Evolutionary conservation across 108 stramenopile genomes (phyloP).

Genomic region (Cyclotella atomus): DNA sequence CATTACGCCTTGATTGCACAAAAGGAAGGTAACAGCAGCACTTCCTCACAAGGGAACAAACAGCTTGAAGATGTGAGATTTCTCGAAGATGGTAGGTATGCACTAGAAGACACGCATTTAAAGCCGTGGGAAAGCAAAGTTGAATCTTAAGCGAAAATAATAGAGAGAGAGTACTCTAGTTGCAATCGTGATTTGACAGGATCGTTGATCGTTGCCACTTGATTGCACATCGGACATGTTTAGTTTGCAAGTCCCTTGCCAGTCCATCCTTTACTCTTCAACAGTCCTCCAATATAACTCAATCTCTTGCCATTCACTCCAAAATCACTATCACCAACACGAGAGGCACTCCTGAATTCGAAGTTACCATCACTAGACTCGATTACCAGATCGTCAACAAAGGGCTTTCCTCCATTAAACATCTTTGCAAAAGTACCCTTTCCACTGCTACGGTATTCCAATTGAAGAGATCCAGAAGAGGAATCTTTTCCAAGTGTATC

Average conservation of each 20-base stretch:
- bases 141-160: conserved; percentile 7
- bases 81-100: conserved; percentile 63
- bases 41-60: neutral
- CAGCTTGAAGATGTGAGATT: conserved; percentile 66
- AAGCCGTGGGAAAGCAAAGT: conserved; percentile 71
- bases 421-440: conserved; percentile 83
- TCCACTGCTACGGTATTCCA: conserved; percentile 77
- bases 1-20: conserved; percentile 84
- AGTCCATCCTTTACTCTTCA: conserved; percentile 62
- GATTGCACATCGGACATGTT: too few species aligned
- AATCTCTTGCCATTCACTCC: conserved; percentile 83
- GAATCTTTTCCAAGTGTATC: conserved; percentile 50
- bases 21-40: conserved; percentile 41
- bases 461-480: conserved; percentile 40
- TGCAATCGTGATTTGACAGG: too few species aligned
- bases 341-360: conserved; percentile 60
- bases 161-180: too few species aligned
- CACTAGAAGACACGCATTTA: conserved; percentile 79
- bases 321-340: conserved; percentile 86
- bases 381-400: conserved; percentile 81
- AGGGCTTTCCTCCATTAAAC: conserved; percentile 89
- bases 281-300: conserved; percentile 41
- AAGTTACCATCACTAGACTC: conserved; percentile 59
- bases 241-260: conserved; percentile 24
- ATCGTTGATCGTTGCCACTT: too few species aligned